A percentile compares a stretch with the other conserved stretches of the same genome.
phyloP scores from a whole-genome alignment of 164 flowering plant genomes.

The Stephania yunnanensis region DNA sequence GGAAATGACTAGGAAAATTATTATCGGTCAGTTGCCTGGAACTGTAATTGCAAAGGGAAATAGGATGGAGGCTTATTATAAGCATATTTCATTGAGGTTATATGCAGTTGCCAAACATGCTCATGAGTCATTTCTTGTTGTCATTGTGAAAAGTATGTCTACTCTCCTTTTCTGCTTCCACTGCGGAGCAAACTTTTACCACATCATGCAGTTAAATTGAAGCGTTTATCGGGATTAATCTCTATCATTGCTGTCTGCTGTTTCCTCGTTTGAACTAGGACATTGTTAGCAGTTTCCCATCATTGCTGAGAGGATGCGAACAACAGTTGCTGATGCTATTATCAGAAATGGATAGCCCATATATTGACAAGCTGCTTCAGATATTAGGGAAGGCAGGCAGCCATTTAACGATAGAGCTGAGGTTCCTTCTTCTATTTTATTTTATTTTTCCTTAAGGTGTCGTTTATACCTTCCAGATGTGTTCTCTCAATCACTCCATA shows the following conservation, averaged over 20 bases:
- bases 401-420: constrained; percentile 39
- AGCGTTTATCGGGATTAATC: not conserved
- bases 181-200: not conserved
- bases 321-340: constrained; percentile 38
- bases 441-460: not conserved
- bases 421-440: constrained; percentile 33
- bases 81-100: not conserved
- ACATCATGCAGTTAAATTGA: not conserved
- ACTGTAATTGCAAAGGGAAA: too few relatives aligned
- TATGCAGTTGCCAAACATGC: not conserved
- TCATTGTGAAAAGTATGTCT: not conserved
- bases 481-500: not conserved
- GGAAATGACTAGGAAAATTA: too few relatives aligned
- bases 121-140: not conserved
- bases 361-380: constrained; percentile 49
- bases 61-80: not conserved
- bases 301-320: constrained; percentile 69
- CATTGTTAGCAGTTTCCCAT: constrained; percentile 52
- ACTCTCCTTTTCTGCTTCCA: not conserved
- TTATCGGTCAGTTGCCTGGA: too few relatives aligned
- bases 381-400: constrained; percentile 59
- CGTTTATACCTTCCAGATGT: not conserved
- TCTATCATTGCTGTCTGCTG: constrained; percentile 11
- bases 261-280: constrained; percentile 33
- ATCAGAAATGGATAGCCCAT: constrained; percentile 28